These are phyloP conservation scores for Aspergillus alliaceus DNA, from an alignment of 2,329 filamentous ascomycete genomes.

Conservation along the genomic window DNA sequence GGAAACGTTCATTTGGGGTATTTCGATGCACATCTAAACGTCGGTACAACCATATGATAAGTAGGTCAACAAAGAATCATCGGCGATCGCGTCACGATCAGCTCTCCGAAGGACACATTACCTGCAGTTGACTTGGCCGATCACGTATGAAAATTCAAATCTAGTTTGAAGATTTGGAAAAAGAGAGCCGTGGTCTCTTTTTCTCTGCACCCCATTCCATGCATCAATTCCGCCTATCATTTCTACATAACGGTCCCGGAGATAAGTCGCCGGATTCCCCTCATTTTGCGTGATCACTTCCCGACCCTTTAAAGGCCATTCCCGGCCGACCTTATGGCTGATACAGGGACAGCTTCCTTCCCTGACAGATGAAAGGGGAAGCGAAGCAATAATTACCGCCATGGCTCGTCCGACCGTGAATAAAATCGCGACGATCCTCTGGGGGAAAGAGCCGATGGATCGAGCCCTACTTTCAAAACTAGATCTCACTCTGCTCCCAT, in stretches of 20 bases:
- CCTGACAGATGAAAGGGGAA: not conserved
- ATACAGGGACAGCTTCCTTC: not conserved
- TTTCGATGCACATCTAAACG: too few species aligned
- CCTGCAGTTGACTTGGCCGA: too few species aligned
- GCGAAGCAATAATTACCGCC: not conserved
- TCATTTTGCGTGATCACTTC: not conserved
- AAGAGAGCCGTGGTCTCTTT: too few species aligned
- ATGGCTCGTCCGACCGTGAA: not conserved
- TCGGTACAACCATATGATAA: too few species aligned
- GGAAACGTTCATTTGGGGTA: not conserved
- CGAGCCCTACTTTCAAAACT: constrained; percentile 13
- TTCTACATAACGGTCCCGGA: not conserved
- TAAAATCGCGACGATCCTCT: not conserved
- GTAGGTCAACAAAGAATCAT: too few species aligned
- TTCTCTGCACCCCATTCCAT: not conserved
- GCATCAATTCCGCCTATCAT: not conserved
- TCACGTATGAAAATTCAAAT: too few species aligned
- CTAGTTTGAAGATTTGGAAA: too few species aligned
- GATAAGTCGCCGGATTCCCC: not conserved
- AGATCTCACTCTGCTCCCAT: constrained; percentile 44
- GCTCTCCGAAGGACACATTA: too few species aligned
- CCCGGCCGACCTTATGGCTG: not conserved
- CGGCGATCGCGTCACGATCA: too few species aligned
- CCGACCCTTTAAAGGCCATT: not conserved
- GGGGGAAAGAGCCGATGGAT: not conserved